Percentiles rank a stretch among this genome's conserved stretches.
These are phyloP conservation scores for Casaregolazyma suthepensis DNA, from an alignment of 1,139 yeast genomes.

Conservation along the genomic window DNA sequence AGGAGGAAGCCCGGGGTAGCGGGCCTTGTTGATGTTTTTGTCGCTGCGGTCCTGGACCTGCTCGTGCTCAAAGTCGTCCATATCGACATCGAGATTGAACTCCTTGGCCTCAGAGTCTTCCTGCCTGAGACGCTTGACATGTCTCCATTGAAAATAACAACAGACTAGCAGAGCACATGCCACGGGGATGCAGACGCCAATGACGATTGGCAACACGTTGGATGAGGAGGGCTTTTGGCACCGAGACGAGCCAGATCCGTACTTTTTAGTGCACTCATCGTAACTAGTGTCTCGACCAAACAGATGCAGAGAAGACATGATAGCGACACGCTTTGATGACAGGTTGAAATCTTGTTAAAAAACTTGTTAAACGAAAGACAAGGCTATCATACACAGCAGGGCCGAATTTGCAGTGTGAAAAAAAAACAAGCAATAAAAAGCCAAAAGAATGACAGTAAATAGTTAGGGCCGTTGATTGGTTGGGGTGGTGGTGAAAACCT, in stretches of 20 bases:
- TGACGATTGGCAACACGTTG: slow-evolving; percentile 33
- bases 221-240: slow-evolving; percentile 28
- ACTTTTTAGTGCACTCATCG: slow-evolving; percentile 1
- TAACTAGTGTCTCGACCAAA: not conserved
- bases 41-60: not conserved
- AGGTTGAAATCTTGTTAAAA: not conserved
- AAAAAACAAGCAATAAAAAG: not conserved
- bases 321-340: not conserved
- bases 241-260: slow-evolving; percentile 9
- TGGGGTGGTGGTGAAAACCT: not conserved
- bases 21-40: not conserved
- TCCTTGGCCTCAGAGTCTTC: slow-evolving; percentile 33
- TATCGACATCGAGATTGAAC: slow-evolving; percentile 33
- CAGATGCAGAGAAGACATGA: not conserved
- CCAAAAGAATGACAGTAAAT: not conserved
- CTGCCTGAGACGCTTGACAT: slow-evolving; percentile 27
- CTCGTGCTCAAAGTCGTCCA: slow-evolving; percentile 19
- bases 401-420: not conserved
- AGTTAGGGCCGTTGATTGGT: not conserved
- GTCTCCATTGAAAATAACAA: slow-evolving; percentile 31
- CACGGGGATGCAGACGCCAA: slow-evolving; percentile 37
- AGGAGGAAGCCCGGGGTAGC: slow-evolving; percentile 6
- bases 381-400: not conserved
- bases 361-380: not conserved
- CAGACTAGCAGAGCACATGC: slow-evolving; percentile 29